Evolutionary conservation across 352 stramenopile genomes (phyloP).

Genomic region (Aphanomyces cochlioides): DNA sequence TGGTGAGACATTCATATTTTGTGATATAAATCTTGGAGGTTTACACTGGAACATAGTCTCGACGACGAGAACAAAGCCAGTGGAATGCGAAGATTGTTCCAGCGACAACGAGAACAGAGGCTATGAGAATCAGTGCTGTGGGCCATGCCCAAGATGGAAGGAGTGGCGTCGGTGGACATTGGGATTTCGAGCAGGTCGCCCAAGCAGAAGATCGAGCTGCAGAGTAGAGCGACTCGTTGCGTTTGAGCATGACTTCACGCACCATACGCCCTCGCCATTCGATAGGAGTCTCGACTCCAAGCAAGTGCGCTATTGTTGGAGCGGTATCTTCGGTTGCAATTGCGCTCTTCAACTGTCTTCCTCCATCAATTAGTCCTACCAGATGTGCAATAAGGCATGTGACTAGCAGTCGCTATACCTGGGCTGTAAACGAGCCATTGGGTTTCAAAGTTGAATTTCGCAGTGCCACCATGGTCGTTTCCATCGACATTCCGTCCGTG

Average conservation of each 20-base stretch:
- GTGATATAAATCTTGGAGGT: no score
- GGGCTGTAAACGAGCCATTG: constrained; percentile 25
- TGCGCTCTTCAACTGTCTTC: constrained; percentile 4
- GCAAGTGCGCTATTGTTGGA: constrained; percentile 23
- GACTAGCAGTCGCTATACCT: not conserved
- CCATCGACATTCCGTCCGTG: constrained; percentile 27
- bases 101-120: no score
- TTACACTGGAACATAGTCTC: no score
- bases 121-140: no score
- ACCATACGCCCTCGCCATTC: constrained; percentile 24
- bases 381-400: no score
- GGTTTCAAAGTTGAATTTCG: constrained; percentile 8
- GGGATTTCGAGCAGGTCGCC: no score
- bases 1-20: no score
- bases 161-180: no score
- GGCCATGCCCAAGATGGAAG: no score
- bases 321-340: constrained; percentile 29
- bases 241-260: constrained; percentile 12
- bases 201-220: not conserved
- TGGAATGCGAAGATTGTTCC: no score
- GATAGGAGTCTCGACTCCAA: constrained; percentile 9
- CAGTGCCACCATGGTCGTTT: constrained; percentile 7
- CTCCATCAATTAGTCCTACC: no score
- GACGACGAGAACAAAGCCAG: no score
- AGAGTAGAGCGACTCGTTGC: constrained; percentile 24